Percentiles rank a stretch among this genome's conserved stretches.
Conservation (phyloP, 2,329 filamentous ascomycete species). For the Cordyceps cateniannulata region DNA sequence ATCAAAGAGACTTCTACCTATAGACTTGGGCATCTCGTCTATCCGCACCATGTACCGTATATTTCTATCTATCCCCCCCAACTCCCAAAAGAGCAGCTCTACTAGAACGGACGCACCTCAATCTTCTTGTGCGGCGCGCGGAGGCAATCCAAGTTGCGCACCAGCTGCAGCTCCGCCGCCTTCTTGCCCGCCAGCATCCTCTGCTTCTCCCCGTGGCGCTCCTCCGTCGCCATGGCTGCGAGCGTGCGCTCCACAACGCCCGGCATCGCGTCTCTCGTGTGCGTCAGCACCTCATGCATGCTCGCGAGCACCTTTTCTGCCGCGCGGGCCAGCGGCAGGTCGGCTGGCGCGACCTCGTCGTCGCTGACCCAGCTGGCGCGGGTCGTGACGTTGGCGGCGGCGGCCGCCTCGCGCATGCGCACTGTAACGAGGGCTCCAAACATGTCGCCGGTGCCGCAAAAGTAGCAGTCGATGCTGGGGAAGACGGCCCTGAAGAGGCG, state of each 20-base stretch:
- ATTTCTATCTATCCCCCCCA: background rate
- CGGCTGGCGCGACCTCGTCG: constrained; percentile 60
- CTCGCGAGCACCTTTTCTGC: constrained; percentile 82
- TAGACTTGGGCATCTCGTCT: background rate
- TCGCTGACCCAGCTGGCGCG: constrained; percentile 67
- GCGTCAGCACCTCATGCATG: constrained; percentile 79
- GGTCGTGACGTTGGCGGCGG: constrained; percentile 41
- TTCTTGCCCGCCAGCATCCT: constrained; percentile 64
- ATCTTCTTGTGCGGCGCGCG: constrained; percentile 60
- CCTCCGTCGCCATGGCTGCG: constrained; percentile 37
- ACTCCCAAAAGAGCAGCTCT: constrained; percentile 12
- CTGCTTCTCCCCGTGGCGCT: constrained; percentile 46
- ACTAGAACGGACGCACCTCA: constrained; percentile 42
- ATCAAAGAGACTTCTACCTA: background rate
- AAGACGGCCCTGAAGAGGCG: constrained; percentile 87
- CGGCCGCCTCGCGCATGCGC: constrained; percentile 76
- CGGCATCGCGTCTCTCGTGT: constrained; percentile 60
- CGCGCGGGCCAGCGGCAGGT: constrained; percentile 77
- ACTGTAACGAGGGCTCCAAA: constrained; percentile 88
- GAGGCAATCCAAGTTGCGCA: constrained; percentile 66
- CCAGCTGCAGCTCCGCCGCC: constrained; percentile 81
- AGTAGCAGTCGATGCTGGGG: constrained; percentile 85
- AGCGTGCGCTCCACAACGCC: constrained; percentile 38
- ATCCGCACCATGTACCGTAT: background rate
- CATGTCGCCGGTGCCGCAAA: constrained; percentile 97